A percentile compares a stretch with the other conserved stretches of the same genome.
Conservation (phyloP, 2,329 filamentous ascomycete species). For the Emydomyces testavorans region DNA sequence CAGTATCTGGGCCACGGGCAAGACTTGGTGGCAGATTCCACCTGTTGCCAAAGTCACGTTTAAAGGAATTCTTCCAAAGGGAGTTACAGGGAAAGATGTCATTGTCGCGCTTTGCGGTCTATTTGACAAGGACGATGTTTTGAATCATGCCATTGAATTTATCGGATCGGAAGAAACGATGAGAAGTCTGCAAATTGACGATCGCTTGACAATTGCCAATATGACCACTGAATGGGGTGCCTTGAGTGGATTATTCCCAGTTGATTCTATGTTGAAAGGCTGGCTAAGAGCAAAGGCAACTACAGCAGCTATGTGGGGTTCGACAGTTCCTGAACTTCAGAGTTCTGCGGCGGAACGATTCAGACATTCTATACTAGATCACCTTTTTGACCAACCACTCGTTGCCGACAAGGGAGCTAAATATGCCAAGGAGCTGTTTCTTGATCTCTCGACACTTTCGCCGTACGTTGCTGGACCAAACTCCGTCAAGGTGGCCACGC, state of each 20-base stretch:
- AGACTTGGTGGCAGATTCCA: slow-evolving; percentile 82
- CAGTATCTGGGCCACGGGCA: slow-evolving; percentile 68
- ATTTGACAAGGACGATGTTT: slow-evolving; percentile 75
- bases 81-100: slow-evolving; percentile 86
- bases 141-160: slow-evolving; percentile 88
- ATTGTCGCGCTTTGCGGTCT: slow-evolving; percentile 80
- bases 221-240: slow-evolving; percentile 79
- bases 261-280: slow-evolving; percentile 57
- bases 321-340: slow-evolving; percentile 32
- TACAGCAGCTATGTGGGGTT: slow-evolving; percentile 45
- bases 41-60: slow-evolving; percentile 71
- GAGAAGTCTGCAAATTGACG: slow-evolving; percentile 55
- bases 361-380: slow-evolving; percentile 60
- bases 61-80: slow-evolving; percentile 59
- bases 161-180: slow-evolving; percentile 68
- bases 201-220: slow-evolving; percentile 57
- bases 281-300: slow-evolving; percentile 75
- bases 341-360: slow-evolving; percentile 48
- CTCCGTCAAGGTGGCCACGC: slow-evolving; percentile 76
- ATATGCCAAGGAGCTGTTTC: slow-evolving; percentile 73
- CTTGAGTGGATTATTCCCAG: slow-evolving; percentile 64
- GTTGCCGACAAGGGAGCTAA: slow-evolving; percentile 61
- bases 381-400: slow-evolving; percentile 56
- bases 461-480: slow-evolving; percentile 82
- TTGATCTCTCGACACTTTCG: slow-evolving; percentile 71